phyloP scores from a whole-genome alignment of 2,329 filamentous ascomycete species.

The Talaromyces islandicus region DNA sequence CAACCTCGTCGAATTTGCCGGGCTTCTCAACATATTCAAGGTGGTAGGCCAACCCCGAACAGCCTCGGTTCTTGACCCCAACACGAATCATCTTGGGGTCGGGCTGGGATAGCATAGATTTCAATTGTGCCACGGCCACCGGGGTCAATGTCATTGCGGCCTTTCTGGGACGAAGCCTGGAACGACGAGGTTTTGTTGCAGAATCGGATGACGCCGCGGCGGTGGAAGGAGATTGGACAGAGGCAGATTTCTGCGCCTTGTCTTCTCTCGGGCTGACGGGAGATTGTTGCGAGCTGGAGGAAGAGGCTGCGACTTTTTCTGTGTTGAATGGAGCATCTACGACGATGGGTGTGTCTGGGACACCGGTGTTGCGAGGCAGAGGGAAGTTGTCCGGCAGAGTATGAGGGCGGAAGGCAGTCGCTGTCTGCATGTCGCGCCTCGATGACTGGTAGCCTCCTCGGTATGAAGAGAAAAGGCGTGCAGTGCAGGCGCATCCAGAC shows the following conservation, averaged over 20 bases:
- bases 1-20: conserved; percentile 78
- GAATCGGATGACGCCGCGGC: conserved; percentile 31
- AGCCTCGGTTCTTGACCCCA: conserved; percentile 88
- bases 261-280: conserved; percentile 49
- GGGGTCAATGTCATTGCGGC: conserved; percentile 84
- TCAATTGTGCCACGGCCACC: conserved; percentile 71
- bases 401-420: conserved; percentile 58
- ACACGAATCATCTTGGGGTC: conserved; percentile 91
- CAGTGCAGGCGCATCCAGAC: conserved; percentile 34
- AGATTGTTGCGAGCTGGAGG: conserved; percentile 23
- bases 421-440: conserved; percentile 59
- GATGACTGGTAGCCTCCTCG: conserved; percentile 41
- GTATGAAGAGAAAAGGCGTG: conserved; percentile 45
- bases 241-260: conserved; percentile 62
- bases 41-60: conserved; percentile 88
- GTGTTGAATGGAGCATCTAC: conserved; percentile 44
- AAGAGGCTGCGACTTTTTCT: conserved; percentile 39
- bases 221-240: conserved; percentile 28
- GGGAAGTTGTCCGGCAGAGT: conserved; percentile 52
- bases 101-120: conserved; percentile 71
- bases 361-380: conserved; percentile 51
- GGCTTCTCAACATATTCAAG: conserved; percentile 93
- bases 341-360: conserved; percentile 57
- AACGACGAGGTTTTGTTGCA: conserved; percentile 51
- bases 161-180: conserved; percentile 73